A percentile compares a stretch with the other conserved stretches of the same genome.
Evolutionary conservation across 768 basidiomycete genomes (phyloP).

Genomic region (Mycena chlorophos): DNA sequence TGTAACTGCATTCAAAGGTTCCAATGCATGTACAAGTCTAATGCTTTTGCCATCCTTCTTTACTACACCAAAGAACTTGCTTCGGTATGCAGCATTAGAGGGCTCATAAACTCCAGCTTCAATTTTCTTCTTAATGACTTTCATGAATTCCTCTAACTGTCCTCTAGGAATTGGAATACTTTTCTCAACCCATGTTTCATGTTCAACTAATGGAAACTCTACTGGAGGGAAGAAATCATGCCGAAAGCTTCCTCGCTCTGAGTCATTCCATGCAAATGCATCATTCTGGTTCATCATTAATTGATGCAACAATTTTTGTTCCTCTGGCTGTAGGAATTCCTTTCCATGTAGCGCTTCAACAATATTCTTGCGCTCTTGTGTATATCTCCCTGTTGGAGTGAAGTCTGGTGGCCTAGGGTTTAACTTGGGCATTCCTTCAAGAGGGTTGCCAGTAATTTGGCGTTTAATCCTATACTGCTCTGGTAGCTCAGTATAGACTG

Average conservation of each 20-base stretch:
- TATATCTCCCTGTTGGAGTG: slow-evolving; percentile 19
- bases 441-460: slow-evolving; percentile 27
- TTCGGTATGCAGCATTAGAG: slow-evolving; percentile 25
- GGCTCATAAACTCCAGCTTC: slow-evolving; percentile 17
- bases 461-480: slow-evolving; percentile 23
- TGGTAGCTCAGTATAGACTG: slow-evolving; percentile 21
- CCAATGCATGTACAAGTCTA: slow-evolving; percentile 27
- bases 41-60: slow-evolving; percentile 27
- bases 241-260: slow-evolving; percentile 9
- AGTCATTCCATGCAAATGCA: slow-evolving; percentile 13
- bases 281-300: slow-evolving; percentile 25
- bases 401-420: slow-evolving; percentile 22
- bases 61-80: slow-evolving; percentile 34
- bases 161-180: slow-evolving; percentile 22
- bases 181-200: slow-evolving; percentile 25
- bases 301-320: slow-evolving; percentile 25
- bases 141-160: slow-evolving; percentile 15
- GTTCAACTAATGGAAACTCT: slow-evolving; percentile 26
- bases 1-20: slow-evolving; percentile 28
- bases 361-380: slow-evolving; percentile 20
- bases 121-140: slow-evolving; percentile 19
- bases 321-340: slow-evolving; percentile 29
- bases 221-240: slow-evolving; percentile 17
- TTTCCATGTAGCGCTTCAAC: slow-evolving; percentile 23
- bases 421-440: slow-evolving; percentile 22